A percentile compares a stretch with the other conserved stretches of the same genome.
These are phyloP conservation scores for Colletotrichum camelliae DNA, from an alignment of 2,329 filamentous ascomycete species.

Conservation along the genomic window DNA sequence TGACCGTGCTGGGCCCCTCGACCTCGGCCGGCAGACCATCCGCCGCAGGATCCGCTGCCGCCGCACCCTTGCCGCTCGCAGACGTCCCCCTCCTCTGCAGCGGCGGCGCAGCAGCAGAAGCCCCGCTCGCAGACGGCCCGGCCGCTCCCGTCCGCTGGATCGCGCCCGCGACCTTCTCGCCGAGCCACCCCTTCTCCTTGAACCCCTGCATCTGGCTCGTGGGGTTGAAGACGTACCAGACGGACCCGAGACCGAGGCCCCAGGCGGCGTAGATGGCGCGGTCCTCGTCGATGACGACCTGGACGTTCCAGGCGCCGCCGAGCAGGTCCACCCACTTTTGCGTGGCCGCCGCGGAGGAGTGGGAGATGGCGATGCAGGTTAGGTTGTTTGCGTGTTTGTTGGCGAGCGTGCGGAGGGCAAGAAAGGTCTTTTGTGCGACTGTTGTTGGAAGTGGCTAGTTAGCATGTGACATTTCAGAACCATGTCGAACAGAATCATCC, in stretches of 20 bases:
- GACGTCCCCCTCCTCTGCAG: conserved; percentile 13
- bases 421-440: conserved; percentile 64
- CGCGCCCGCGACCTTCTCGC: conserved; percentile 53
- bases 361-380: conserved; percentile 63
- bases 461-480: neutral
- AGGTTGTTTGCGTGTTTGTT: conserved; percentile 54
- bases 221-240: conserved; percentile 61
- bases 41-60: neutral
- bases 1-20: conserved; percentile 46
- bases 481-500: neutral
- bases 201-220: conserved; percentile 56
- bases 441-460: neutral
- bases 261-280: conserved; percentile 63
- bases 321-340: conserved; percentile 62
- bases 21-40: conserved; percentile 29
- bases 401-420: conserved; percentile 59
- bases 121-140: neutral
- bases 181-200: conserved; percentile 61
- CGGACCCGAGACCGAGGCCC: conserved; percentile 57
- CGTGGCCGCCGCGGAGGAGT: conserved; percentile 62
- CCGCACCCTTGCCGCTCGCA: neutral
- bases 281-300: conserved; percentile 61
- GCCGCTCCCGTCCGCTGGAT: conserved; percentile 35
- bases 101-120: neutral
- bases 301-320: conserved; percentile 62